Evolutionary conservation across 768 basidiomycete genomes (phyloP), one percentile per base, ranked within the genome.

Genomic region (Tulasnella sp.): DNA sequence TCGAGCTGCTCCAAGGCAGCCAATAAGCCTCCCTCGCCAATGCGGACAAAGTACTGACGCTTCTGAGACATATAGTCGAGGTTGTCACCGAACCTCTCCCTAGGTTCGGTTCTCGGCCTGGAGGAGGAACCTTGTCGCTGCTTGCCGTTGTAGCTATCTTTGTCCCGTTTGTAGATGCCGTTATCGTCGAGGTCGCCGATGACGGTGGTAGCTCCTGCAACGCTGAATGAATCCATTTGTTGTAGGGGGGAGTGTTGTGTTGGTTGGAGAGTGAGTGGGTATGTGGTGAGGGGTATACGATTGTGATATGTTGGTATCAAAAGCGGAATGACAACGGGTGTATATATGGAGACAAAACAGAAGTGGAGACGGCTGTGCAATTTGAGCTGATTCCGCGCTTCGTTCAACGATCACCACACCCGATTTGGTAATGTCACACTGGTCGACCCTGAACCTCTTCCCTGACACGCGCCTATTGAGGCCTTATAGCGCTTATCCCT

Each of bases 1-100:
- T 91, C 83, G 42, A 90, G 79, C 67, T 81, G 82, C 68, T 85
- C 75, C 38, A 91, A 69, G 8, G 89, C 89, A 30, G 70, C 76
- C 61, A 84, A 78, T 29, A 89, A 67, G 45, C 87, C 86, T n/a
- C 76, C 76, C 30, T 34, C 24, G 15, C 75, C 77, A 58, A 90
- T 86, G 2, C 73, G 76, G 49, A 90, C 76, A 64, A 88, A 84
- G 74, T 87, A 89, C 0, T 83, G 82, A 44, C 84, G 72, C 27
- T 83, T 51, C 62, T 63, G 21, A 24, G 49, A 42, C 10, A 58
- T 24, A 23, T 58, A 58, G 43, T 58, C 32, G 29, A 44, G 51
- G 15, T 17, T 21, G 32, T 58, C 27, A 48, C 23, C 45, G 47
- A 41, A 48, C 19, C 45, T 48, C 19, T 19, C 8, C 8, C 8